These are phyloP conservation scores for Zymoseptoria pseudotritici DNA, from an alignment of 2,329 filamentous ascomycete genomes.

Conservation along the genomic window DNA sequence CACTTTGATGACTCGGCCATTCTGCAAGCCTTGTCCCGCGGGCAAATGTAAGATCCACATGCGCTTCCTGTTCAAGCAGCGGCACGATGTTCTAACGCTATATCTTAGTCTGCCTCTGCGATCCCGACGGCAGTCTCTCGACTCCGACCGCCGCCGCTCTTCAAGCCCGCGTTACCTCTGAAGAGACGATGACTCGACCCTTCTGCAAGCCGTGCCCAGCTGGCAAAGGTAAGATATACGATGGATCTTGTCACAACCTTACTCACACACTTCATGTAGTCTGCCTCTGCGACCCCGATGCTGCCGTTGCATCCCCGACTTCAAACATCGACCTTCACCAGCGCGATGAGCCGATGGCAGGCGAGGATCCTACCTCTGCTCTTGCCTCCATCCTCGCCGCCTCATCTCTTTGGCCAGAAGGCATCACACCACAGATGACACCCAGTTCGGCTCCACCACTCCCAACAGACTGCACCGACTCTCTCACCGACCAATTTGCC, in stretches of 20 bases:
- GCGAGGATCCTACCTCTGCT: background rate
- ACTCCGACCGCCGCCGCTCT: background rate
- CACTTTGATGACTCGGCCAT: background rate
- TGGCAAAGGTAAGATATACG: background rate
- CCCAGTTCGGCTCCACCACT: background rate
- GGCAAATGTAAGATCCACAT: constrained; percentile 1
- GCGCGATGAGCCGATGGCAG: background rate
- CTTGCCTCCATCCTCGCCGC: constrained; percentile 1
- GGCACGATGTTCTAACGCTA: background rate
- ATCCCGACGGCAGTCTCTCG: background rate
- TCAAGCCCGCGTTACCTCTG: no score
- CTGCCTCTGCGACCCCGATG: background rate
- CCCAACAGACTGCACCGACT: background rate
- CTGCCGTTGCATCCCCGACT: no score
- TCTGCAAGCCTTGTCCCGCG: background rate
- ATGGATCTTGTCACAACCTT: background rate
- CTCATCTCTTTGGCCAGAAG: background rate
- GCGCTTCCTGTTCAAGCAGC: background rate
- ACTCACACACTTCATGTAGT: background rate
- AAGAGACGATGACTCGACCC: background rate
- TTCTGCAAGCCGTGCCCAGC: background rate
- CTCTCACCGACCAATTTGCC: background rate
- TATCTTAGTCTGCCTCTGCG: background rate
- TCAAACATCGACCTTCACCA: background rate
- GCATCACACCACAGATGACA: background rate